Evolutionary conservation across 768 basidiomycete genomes (phyloP).

Genomic region (Psilocybe sp.): DNA sequence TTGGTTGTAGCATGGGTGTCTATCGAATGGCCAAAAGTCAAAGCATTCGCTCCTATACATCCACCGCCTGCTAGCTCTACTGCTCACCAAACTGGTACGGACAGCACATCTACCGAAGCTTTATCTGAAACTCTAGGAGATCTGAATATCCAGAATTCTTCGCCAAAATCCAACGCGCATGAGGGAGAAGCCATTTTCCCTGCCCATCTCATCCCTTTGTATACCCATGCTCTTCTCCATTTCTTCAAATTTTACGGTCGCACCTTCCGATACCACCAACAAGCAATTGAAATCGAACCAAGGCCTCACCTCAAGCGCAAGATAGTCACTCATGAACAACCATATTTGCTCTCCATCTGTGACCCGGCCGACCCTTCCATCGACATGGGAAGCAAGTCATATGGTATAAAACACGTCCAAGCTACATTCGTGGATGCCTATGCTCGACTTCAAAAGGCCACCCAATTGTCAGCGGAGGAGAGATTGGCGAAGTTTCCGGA

Average conservation of each 20-base stretch:
- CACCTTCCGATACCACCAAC: slow-evolving; percentile 16
- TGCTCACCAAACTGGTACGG: neutral
- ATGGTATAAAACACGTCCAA: slow-evolving; percentile 23
- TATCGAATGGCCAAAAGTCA: slow-evolving; percentile 19
- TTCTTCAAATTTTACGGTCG: slow-evolving; percentile 24
- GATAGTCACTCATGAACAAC: slow-evolving; percentile 6
- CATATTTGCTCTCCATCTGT: slow-evolving; percentile 18
- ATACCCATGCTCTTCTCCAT: slow-evolving; percentile 13
- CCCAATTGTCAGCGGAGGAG: too few relatives aligned
- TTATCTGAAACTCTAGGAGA: neutral
- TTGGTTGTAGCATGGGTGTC: slow-evolving; percentile 27
- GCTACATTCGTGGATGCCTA: slow-evolving; percentile 20
- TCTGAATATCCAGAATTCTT: neutral
- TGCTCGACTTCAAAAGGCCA: too few relatives aligned
- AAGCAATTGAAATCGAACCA: slow-evolving; percentile 18
- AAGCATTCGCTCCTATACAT: neutral
- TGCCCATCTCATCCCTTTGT: slow-evolving; percentile 4
- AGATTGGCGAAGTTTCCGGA: too few relatives aligned
- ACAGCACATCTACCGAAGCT: neutral
- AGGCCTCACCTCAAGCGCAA: slow-evolving; percentile 11
- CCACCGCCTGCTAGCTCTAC: neutral
- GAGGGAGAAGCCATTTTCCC: neutral
- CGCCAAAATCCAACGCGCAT: neutral
- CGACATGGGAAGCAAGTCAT: slow-evolving; percentile 23
- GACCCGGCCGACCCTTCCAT: slow-evolving; percentile 19